Evolutionary conservation across 768 basidiomycete species (phyloP), one percentile per base, ranked within the genome.

Genomic region (Termitomyces sp.): DNA sequence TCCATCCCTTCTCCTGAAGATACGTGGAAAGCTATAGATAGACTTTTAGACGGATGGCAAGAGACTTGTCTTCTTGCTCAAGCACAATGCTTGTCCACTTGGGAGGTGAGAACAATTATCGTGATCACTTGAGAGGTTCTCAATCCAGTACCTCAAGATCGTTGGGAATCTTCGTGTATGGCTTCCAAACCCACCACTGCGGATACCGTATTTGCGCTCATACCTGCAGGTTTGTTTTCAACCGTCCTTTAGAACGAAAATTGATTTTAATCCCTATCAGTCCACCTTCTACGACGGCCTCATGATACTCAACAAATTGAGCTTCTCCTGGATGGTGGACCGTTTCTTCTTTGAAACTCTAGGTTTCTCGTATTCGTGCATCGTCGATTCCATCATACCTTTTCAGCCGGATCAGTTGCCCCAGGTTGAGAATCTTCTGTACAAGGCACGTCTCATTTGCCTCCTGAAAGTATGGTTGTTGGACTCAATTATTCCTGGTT

Each of bases 321-420:
- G 73, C 0, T 73, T 76, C 49, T 66, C 70, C 40, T 85, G 87
- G 78, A 60, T 88, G 46, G 70, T 84, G 1, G 81, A 88, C 41
- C 79, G 73, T 29, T 85, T 89, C 62, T 88, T 88, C 64, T 64
- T 63, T 46, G 89, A 90, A 62, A 82, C 78, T 0, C 69, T 85
- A 7, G 85, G 84, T 1, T 56, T 82, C n/a, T 68, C 75, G 7
- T 86, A 84, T 60, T 72, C 75, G 36, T 62, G 68, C 13, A 71
- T 86, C 35, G 62, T 71, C 38, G 65, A 70, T n/a, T 68, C 67
- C 22, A 59, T 82, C 22, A 58, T 65, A 16, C 62, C 66, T 4
- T 66, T 75, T 38, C 82, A 79, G 76, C 64, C 44, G 22, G 65
- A 67, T 7, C 55, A 69, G 1, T 64, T 70, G 0, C 76, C 81